Evolutionary conservation across 2,329 filamentous ascomycete species (phyloP), one percentile per base, ranked within the genome.

Genomic region (Cladophialophora chaetospira): DNA sequence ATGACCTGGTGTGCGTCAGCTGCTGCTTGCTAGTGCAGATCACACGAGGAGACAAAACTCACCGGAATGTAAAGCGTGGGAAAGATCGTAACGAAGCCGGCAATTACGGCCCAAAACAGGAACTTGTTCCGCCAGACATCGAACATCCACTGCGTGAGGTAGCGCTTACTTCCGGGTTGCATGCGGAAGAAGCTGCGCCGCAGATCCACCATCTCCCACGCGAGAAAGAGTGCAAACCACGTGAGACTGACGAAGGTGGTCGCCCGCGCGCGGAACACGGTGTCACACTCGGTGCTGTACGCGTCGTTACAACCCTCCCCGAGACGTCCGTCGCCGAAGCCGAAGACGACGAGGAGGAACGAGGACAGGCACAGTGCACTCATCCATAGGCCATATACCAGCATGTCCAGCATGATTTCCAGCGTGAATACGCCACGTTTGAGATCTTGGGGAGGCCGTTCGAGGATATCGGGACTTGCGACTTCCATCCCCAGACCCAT

Each of bases 401-500:
- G 70, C 82, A 91, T 92, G 71, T 94, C 90, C 61, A 87, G 73
- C 45, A 36, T 92, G 80, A 60, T 63, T 73, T 94, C 87, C 69
- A 81, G 80, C 11, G 88, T 91, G 72, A 94, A 94, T 46, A 93
- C 85, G 61, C 88, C 88, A 58, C 75, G 73, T 72, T 83, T 82
- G 0, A 73, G 71, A 63, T 73, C 73, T 28, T 51, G 53, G 11
- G 91, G 91, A 5, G 89, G 89, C 50, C 90, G 86, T 61, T 81
- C 77, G 83, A 96, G 90, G 60, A 96, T 86, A 68, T 93, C 88
- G 1, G 83, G 80, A 0, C 86, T 83, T 0, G 89, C 89, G 42
- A 80, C 76, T 72, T 96, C 91, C 64, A 91, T 87, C 17, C 91
- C 90, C 1, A 96, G 82, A 40, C 91, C 91, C 76, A 96, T 94